phyloP scores from a whole-genome alignment of 768 basidiomycete genomes.

The Naganishia vaughanmartiniae region DNA sequence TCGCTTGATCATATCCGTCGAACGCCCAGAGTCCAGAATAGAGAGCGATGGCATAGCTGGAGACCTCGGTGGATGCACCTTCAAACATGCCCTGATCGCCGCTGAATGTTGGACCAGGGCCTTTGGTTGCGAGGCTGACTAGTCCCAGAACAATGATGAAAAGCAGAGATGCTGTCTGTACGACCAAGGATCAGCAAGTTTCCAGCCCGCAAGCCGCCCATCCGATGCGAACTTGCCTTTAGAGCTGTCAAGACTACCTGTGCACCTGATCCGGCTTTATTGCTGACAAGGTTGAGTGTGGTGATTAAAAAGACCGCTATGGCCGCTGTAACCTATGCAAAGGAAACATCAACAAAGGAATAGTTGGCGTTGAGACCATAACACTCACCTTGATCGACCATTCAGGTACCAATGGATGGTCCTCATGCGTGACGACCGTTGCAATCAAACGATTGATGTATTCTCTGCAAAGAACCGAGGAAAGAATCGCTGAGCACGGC shows the following conservation, averaged over 20 bases:
- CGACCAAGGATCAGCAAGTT: neutral
- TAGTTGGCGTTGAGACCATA: neutral
- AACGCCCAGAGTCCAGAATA: slow-evolving; percentile 94
- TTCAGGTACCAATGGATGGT: slow-evolving; percentile 62
- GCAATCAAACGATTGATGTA: slow-evolving; percentile 87
- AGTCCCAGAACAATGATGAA: slow-evolving; percentile 75
- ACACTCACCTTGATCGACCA: slow-evolving; percentile 71
- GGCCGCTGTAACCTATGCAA: slow-evolving; percentile 63
- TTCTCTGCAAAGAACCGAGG: slow-evolving; percentile 55
- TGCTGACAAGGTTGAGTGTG: slow-evolving; percentile 72
- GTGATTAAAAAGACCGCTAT: slow-evolving; percentile 70
- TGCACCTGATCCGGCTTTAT: slow-evolving; percentile 72
- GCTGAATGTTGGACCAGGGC: slow-evolving; percentile 36
- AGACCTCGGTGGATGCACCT: slow-evolving; percentile 72
- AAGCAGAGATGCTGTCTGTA: slow-evolving; percentile 43
- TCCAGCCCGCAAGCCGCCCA: neutral
- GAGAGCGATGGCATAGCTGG: slow-evolving; percentile 83
- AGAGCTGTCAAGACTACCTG: slow-evolving; percentile 82
- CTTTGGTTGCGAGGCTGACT: slow-evolving; percentile 54
- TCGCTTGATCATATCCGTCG: slow-evolving; percentile 82
- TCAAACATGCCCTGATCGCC: slow-evolving; percentile 59
- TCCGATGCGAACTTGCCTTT: slow-evolving; percentile 63
- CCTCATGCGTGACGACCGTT: slow-evolving; percentile 65
- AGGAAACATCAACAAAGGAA: neutral
- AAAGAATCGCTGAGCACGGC: neutral